Evolutionary conservation across 345 rosid species (phyloP), one percentile per base, ranked within the genome.

Genomic region (Gossypium mustelinum): DNA sequence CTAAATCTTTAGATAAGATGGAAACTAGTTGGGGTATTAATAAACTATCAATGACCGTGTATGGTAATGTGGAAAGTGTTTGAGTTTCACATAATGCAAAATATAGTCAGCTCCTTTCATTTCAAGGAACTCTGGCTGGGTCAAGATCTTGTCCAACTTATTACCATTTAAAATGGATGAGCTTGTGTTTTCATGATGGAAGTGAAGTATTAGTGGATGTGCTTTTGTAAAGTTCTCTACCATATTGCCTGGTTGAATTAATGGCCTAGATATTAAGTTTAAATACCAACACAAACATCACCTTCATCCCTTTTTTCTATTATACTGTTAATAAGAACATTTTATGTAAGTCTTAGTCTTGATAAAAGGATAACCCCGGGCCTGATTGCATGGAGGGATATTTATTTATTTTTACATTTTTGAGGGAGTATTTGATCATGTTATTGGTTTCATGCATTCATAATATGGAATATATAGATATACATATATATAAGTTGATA

Each of bases 181-280:
- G 5, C 29, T 45, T 44, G 18, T 22, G 47, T 41, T 43, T 43
- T 17, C n/a, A 66, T 45, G 29, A 45, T 22, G 39, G 34, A n/a
- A 29, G n/a, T n/a, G 13, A 29, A 52, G 50, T 24, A 18, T 55
- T 34, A 34, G 50, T 70, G 50, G 12, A 39, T 39, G 11, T 39
- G 62, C 11, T 29, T 55, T 55, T 55, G 44, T 71, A 55, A 71
- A 54, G 51, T 52, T 71, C 58, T 34, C n/a, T 71, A 12, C n/a
- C 11, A 18, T 18, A 55, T 39, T 55, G 29, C 27, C 50, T 16
- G 73, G 13, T 16, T 70, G 60, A 70, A 54, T n/a, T 47, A 54
- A 54, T 70, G 73, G 11, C 1, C 29, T n/a, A 11, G 27, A 41
- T 70, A 9, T n/a, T 52, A n/a, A 29, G 74, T 34, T 34, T 34